Evolutionary conservation across 1,284 basidiomycete species (phyloP).

Genomic region (Malassezia nana): DNA sequence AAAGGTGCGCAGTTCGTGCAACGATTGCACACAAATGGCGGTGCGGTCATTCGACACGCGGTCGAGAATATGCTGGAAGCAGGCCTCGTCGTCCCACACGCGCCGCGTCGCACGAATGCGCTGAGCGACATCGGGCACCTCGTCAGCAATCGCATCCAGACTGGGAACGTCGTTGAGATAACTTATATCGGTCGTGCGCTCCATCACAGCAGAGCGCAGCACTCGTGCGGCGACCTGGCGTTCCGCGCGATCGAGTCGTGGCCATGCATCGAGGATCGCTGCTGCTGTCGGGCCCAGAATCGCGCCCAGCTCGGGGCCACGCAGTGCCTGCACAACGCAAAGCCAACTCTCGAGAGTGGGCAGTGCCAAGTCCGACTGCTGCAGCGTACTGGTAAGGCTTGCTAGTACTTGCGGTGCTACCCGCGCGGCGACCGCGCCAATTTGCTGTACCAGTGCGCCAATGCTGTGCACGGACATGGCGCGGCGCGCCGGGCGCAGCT

Average conservation of each 20-base stretch:
- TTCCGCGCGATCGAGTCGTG: constrained; percentile 56
- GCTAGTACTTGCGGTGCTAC: constrained; percentile 63
- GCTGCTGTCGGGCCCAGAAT: constrained; percentile 82
- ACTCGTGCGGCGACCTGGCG: constrained; percentile 57
- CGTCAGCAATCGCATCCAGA: constrained; percentile 51
- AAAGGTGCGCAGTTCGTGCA: constrained; percentile 62
- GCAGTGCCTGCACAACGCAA: constrained; percentile 64
- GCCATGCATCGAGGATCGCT: constrained; percentile 70
- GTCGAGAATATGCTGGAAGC: constrained; percentile 62
- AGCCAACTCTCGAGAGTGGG: constrained; percentile 74
- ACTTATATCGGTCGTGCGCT: constrained; percentile 52
- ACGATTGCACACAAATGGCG: constrained; percentile 65
- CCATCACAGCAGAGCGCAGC: constrained; percentile 63
- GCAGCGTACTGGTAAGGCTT: constrained; percentile 79
- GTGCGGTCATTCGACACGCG: constrained; percentile 71
- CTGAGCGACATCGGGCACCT: constrained; percentile 40
- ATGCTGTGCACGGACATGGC: constrained; percentile 56
- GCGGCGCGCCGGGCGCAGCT: constrained; percentile 26
- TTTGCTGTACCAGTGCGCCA: constrained; percentile 61
- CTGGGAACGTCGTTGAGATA: constrained; percentile 57
- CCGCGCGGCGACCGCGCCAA: constrained; percentile 53
- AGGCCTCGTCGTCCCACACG: constrained; percentile 52
- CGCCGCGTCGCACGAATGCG: constrained; percentile 33
- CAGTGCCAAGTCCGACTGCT: constrained; percentile 62
- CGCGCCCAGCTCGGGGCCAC: constrained; percentile 65